A percentile compares a stretch with the other conserved stretches of the same genome.
These are phyloP conservation scores for Malus sylvestris DNA, from an alignment of 306 rosid genomes.

Conservation along the genomic window DNA sequence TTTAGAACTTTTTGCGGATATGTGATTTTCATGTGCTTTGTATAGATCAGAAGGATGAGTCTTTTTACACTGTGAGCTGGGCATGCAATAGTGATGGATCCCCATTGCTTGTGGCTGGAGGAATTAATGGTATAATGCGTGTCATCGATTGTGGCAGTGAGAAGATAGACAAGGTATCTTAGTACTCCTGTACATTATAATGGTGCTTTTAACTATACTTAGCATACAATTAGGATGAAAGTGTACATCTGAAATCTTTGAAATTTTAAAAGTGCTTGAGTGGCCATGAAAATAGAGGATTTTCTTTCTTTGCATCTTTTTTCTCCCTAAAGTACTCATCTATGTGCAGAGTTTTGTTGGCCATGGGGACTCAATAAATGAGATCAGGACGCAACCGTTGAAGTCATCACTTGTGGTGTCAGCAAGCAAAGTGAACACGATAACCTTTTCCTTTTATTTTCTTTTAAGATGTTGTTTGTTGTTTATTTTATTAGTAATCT, in stretches of 20 bases:
- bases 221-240: neutral
- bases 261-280: neutral
- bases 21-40: constrained; percentile 33
- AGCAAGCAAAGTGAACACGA: constrained; percentile 72
- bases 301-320: neutral
- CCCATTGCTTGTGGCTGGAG: constrained; percentile 81
- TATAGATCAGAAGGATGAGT: constrained; percentile 90
- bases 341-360: constrained; percentile 79
- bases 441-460: neutral
- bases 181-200: neutral
- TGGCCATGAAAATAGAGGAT: neutral
- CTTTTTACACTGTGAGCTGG: constrained; percentile 91
- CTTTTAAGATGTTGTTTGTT: constrained; percentile 7
- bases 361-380: constrained; percentile 93
- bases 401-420: constrained; percentile 79
- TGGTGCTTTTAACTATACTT: neutral
- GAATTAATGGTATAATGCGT: constrained; percentile 74
- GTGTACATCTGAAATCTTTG: neutral
- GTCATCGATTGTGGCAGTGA: constrained; percentile 78
- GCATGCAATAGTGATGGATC: constrained; percentile 62
- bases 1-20: neutral
- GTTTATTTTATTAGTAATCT: constrained; percentile 22
- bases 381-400: constrained; percentile 81
- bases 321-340: neutral
- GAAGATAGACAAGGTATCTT: constrained; percentile 74